Evolutionary conservation across 768 basidiomycete genomes (phyloP), one percentile per base, ranked within the genome.

Genomic region (Butyriboletus loyo): DNA sequence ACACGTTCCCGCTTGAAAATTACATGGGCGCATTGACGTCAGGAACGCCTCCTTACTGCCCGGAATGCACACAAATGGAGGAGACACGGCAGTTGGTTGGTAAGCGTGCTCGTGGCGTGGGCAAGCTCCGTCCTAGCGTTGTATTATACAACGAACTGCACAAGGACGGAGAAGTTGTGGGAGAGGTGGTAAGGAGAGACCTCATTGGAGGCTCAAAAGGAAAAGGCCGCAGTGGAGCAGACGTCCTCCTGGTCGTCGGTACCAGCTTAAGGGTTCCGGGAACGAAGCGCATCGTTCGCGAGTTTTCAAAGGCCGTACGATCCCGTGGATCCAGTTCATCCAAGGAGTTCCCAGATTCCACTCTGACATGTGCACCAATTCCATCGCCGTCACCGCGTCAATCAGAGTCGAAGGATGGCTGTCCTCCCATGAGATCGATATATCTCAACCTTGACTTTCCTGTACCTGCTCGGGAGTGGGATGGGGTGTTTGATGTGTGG

Each of bases 61-160:
- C 92, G 0, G 83, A 86, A 53, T 97, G 94, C 70, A 77, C 77
- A 7, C 74, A 81, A 21, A 74, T 84, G 66, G 85, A 91, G 60
- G 73, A 76, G 50, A 83, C 85, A 15, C 82, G 94, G 34, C 80
- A 84, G 53, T 73, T 89, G 28, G 70, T 86, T 9, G 89, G 88
- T 14, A 91, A 93, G 66, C 84, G 94, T 15, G 79, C 85, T 5
- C 75, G 92, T 41, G 86, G 88, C 3, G 78, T 93, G 25, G 94
- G 94, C 0, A 80, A 79, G 57, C 75, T 97, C 40, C 81, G 92
- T 32, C 89, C 93, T 0, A 89, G 87, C 49, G 92, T 97, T 3
- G 91, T 97, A 0, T 71, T 97, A 22, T 97, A 97, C 66, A 93
- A 93, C 57, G 94, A 96, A 67, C 75, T 77, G 42, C 93, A 96